Evolutionary conservation across 371 early-diverging fungal genomes (phyloP), one percentile per base, ranked within the genome.

Genomic region (Chytridium lagenaria): DNA sequence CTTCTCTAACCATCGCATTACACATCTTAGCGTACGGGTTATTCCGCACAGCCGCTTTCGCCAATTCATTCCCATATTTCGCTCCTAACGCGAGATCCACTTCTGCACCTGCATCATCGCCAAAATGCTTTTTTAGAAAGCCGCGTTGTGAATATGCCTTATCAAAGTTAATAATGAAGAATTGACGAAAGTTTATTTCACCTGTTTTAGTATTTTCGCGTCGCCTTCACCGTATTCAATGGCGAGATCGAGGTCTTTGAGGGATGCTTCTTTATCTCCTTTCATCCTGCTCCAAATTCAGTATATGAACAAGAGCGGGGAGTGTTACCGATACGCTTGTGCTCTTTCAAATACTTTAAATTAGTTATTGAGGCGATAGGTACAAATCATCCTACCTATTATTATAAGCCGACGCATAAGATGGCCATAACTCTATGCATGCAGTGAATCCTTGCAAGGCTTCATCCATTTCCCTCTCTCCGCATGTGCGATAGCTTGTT

Each of bases 1-100:
- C 37, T 50, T 73, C 73, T 7, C 28, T 52, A 23, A 73, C 68
- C 38, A 73, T 68, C n/a, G 68, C 68, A 38, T 50, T 68, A 44
- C 73, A 96, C 87, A 96, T 85, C 70, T 95, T 94, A 2, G 95
- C 95, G 82, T 93, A 94, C 1, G 95, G 96, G 75, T 96, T 96
- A 71, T 94, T 93, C 69, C 86, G 83, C 0, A 94, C 90, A 31
- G 89, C 84, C 0, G 90, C 85, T 70, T 90, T 88, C n/a, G 95
- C 95, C 3, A 95, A 72, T 33, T 92, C 89, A 75, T 93, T 94
- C 5, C 96, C 96, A 67, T 83, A 89, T 70, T 89, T 86, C 1
- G 94, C 94, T 28, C 95, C 94, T 69, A 79, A 74, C 67, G 90
- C 90, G 75, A 95, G 92, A 75, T 93, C 93, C n/a, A 75, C 77